These are phyloP conservation scores for Sphagnum tenellum DNA, from an alignment of 225 moss, liverwort and hornwort genomes.

Conservation along the genomic window DNA sequence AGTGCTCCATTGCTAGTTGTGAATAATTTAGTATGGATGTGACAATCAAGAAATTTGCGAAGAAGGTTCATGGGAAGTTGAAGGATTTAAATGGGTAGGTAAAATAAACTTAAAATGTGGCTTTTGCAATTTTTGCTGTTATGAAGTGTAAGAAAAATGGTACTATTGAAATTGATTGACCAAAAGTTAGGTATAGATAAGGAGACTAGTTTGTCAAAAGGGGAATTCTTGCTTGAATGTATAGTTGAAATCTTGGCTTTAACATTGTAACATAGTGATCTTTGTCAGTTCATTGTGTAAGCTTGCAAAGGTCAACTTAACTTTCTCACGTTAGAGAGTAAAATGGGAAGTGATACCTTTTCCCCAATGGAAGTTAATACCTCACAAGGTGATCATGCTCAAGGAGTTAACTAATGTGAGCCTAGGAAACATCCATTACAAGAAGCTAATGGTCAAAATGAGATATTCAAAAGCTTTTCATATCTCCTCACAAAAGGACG, in stretches of 20 bases:
- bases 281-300: constrained; percentile 30
- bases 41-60: constrained; percentile 42
- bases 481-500: not conserved
- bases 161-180: constrained; percentile 4
- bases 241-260: constrained; percentile 65
- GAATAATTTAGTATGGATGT: constrained; percentile 34
- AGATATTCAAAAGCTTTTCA: constrained; percentile 2
- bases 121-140: constrained; percentile 61
- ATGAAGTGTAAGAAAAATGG: constrained; percentile 28
- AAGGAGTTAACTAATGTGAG: constrained; percentile 13
- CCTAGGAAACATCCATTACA: constrained; percentile 17
- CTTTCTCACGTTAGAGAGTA: constrained; percentile 47
- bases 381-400: constrained; percentile 4
- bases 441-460: constrained; percentile 2
- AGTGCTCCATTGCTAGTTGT: constrained; percentile 31
- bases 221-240: constrained; percentile 35
- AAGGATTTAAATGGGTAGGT: constrained; percentile 48
- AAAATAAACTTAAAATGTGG: constrained; percentile 61
- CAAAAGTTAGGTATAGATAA: constrained; percentile 21
- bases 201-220: constrained; percentile 9
- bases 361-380: constrained; percentile 9
- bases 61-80: constrained; percentile 55
- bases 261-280: constrained; percentile 21
- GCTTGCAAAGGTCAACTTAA: constrained; percentile 86
- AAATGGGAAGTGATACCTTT: constrained; percentile 22